Conservation (phyloP, 1,284 basidiomycete genomes). For the Boletus hoseneyae region DNA sequence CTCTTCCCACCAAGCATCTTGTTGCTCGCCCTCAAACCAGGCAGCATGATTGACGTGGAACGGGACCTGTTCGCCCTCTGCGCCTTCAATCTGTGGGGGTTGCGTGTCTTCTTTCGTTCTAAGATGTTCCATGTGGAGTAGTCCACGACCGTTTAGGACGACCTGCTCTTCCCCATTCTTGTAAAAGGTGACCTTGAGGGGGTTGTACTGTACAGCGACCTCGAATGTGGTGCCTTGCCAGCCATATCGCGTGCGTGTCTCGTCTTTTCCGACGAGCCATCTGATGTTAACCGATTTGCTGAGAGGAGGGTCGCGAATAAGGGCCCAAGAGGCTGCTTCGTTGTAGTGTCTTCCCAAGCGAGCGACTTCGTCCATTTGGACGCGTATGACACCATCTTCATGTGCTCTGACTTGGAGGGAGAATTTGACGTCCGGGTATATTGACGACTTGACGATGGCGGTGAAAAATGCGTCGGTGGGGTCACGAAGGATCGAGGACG, state of each 20-base stretch:
- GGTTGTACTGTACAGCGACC: constrained; percentile 67
- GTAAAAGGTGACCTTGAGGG: constrained; percentile 70
- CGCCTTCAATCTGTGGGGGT: constrained; percentile 41
- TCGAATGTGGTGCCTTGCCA: constrained; percentile 58
- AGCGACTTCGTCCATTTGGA: constrained; percentile 82
- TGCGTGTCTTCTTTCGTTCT: constrained; percentile 58
- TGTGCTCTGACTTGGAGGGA: constrained; percentile 78
- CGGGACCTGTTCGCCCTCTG: constrained; percentile 48
- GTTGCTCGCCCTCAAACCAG: constrained; percentile 85
- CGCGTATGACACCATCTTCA: constrained; percentile 78
- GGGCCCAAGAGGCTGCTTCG: constrained; percentile 84
- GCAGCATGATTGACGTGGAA: constrained; percentile 57
- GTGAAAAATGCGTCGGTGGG: constrained; percentile 60
- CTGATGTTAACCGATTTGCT: constrained; percentile 43
- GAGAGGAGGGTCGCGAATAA: constrained; percentile 65
- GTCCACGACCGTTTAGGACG: constrained; percentile 84
- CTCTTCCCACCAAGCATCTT: constrained; percentile 90
- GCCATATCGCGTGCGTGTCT: constrained; percentile 57
- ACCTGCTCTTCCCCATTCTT: constrained; percentile 80
- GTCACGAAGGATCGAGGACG: constrained; percentile 48
- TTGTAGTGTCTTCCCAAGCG: constrained; percentile 82
- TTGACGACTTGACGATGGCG: constrained; percentile 67
- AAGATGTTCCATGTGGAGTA: constrained; percentile 99
- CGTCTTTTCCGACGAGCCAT: constrained; percentile 64
- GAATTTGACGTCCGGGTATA: constrained; percentile 84